phyloP scores from a whole-genome alignment of 2,329 filamentous ascomycete species.

The Trematosphaeria pertusa region DNA sequence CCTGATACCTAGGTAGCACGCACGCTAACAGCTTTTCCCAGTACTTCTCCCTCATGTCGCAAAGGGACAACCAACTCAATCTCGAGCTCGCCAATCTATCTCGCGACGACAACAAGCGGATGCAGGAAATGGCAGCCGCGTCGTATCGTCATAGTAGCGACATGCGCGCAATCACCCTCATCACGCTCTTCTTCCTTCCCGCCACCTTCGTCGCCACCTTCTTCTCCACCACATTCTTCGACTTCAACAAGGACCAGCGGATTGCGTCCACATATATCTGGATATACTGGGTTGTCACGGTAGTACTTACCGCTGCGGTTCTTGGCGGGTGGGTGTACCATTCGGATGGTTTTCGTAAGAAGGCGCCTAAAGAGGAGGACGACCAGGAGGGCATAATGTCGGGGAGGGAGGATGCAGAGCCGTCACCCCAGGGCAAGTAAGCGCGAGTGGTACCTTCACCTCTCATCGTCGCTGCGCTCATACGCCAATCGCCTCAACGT shows the following conservation, averaged over 20 bases:
- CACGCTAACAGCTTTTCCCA: no score
- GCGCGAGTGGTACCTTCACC: no score
- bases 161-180: slow-evolving; percentile 51
- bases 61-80: slow-evolving; percentile 2
- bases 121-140: background rate
- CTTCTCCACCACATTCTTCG: background rate
- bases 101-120: background rate
- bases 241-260: background rate
- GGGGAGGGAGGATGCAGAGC: background rate
- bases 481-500: no score
- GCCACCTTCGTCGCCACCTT: slow-evolving; percentile 47
- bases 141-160: background rate
- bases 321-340: background rate
- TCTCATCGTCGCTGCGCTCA: no score
- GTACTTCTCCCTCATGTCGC: slow-evolving; percentile 1
- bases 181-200: slow-evolving; percentile 51
- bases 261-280: background rate
- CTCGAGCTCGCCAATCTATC: slow-evolving; percentile 1
- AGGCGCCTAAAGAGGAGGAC: background rate
- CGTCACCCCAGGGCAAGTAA: no score
- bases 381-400: background rate
- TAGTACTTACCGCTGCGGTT: background rate
- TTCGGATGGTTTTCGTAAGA: background rate
- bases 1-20: background rate
- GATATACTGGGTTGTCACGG: slow-evolving; percentile 1